Evolutionary conservation across 2,329 filamentous ascomycete genomes (phyloP).

Genomic region (Talaromyces funiculosus): DNA sequence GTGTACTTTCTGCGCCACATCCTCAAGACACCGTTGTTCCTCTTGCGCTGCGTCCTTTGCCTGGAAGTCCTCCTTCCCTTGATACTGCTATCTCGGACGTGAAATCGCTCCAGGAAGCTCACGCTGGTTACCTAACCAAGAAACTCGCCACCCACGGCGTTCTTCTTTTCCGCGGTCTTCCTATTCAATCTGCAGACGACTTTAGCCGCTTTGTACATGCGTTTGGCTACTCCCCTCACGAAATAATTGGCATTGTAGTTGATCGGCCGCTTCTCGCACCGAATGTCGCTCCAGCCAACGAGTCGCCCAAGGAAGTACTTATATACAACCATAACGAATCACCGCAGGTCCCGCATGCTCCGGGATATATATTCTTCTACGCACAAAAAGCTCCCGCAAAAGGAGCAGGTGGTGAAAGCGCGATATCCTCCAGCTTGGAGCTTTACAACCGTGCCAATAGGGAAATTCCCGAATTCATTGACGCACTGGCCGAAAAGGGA

Average conservation of each 20-base stretch:
- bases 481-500: slow-evolving; percentile 41
- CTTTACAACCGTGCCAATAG: slow-evolving; percentile 41
- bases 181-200: slow-evolving; percentile 42
- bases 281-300: slow-evolving; percentile 46
- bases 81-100: slow-evolving; percentile 25
- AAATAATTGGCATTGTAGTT: slow-evolving; percentile 49
- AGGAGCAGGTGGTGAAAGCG: slow-evolving; percentile 36
- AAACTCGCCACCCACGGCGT: slow-evolving; percentile 38
- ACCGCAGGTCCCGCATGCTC: slow-evolving; percentile 47
- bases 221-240: slow-evolving; percentile 45
- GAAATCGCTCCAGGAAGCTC: not conserved
- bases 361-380: slow-evolving; percentile 50
- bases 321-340: slow-evolving; percentile 51
- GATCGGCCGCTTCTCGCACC: slow-evolving; percentile 41
- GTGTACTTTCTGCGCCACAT: slow-evolving; percentile 37
- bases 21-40: slow-evolving; percentile 34
- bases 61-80: slow-evolving; percentile 21
- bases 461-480: slow-evolving; percentile 46
- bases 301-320: slow-evolving; percentile 44
- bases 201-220: slow-evolving; percentile 48
- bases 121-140: not conserved
- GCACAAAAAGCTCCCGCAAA: slow-evolving; percentile 28
- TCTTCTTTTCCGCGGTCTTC: slow-evolving; percentile 44
- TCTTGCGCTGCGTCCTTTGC: slow-evolving; percentile 35
- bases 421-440: slow-evolving; percentile 46